Evolutionary conservation across 495 filamentous ascomycete genomes (phyloP).

Genomic region (Aspergillus olivimuriae): DNA sequence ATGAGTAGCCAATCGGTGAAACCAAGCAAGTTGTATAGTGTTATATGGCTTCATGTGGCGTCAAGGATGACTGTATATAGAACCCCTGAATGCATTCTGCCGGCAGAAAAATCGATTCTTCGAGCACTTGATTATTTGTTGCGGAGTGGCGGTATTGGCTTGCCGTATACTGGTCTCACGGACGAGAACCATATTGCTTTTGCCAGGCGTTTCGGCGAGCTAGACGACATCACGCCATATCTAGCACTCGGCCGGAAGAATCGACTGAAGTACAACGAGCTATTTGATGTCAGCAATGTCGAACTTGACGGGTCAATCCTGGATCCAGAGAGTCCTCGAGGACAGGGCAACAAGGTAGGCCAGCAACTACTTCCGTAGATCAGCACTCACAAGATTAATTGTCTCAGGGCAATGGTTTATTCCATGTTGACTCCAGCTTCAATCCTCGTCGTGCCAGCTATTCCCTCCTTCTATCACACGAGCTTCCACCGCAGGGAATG

Average conservation of each 20-base stretch:
- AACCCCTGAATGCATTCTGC: background rate
- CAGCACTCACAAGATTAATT: background rate
- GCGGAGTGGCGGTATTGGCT: slow-evolving; percentile 1
- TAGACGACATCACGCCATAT: slow-evolving; percentile 54
- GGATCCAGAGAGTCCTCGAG: slow-evolving; percentile 30
- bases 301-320: slow-evolving; percentile 34
- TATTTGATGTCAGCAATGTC: slow-evolving; percentile 57
- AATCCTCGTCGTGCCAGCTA: slow-evolving; percentile 53
- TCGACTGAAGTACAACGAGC: slow-evolving; percentile 41
- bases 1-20: slow-evolving; percentile 8
- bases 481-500: slow-evolving; percentile 42
- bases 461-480: slow-evolving; percentile 46
- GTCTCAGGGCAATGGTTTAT: slow-evolving; percentile 47
- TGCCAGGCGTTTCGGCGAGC: slow-evolving; percentile 47
- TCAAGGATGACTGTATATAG: background rate
- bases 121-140: background rate
- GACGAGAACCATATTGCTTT: slow-evolving; percentile 50
- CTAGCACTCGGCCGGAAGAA: slow-evolving; percentile 37
- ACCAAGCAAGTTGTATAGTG: slow-evolving; percentile 2
- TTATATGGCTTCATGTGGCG: background rate
- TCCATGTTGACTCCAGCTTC: slow-evolving; percentile 54
- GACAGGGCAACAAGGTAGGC: slow-evolving; percentile 29
- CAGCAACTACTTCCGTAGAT: background rate
- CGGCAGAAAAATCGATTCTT: background rate
- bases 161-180: slow-evolving; percentile 26